These are phyloP conservation scores for Clavispora asparagi DNA, from an alignment of 805 yeast species.

Conservation along the genomic window DNA sequence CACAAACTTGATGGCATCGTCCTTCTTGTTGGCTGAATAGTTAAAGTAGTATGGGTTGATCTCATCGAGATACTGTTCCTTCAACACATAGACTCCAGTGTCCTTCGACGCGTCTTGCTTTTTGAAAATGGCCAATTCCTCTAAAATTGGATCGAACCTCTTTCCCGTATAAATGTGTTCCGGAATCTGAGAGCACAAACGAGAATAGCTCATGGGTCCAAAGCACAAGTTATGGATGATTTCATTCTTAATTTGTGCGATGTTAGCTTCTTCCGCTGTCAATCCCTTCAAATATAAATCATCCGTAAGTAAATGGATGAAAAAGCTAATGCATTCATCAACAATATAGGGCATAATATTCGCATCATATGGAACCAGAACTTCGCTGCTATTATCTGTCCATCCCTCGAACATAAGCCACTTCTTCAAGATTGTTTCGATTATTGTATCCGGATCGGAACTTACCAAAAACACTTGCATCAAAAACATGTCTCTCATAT, in stretches of 20 bases:
- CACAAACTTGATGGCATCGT: constrained; percentile 69
- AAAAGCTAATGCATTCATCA: constrained; percentile 70
- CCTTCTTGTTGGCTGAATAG: constrained; percentile 70
- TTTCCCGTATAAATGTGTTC: constrained; percentile 73
- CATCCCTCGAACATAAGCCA: constrained; percentile 55
- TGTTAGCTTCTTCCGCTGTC: constrained; percentile 43
- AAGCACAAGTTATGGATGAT: constrained; percentile 82
- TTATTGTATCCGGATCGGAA: constrained; percentile 48
- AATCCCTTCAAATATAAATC: constrained; percentile 51
- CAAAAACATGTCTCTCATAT: constrained; percentile 68
- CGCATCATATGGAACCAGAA: constrained; percentile 32
- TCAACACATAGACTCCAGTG: constrained; percentile 32
- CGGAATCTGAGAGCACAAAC: constrained; percentile 62
- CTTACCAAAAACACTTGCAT: constrained; percentile 57
- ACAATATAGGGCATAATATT: constrained; percentile 56
- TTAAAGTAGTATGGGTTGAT: constrained; percentile 72
- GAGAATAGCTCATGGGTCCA: constrained; percentile 65
- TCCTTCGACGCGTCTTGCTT: constrained; percentile 33
- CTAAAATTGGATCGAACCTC: constrained; percentile 53
- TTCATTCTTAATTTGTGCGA: constrained; percentile 55
- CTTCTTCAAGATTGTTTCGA: constrained; percentile 55
- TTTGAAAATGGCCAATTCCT: constrained; percentile 27
- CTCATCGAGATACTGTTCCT: constrained; percentile 28
- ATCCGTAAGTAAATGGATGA: constrained; percentile 67
- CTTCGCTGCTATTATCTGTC: constrained; percentile 9